Evolutionary conservation across 371 early-diverging fungal species (phyloP).

Genomic region (Mortierella sp.): DNA sequence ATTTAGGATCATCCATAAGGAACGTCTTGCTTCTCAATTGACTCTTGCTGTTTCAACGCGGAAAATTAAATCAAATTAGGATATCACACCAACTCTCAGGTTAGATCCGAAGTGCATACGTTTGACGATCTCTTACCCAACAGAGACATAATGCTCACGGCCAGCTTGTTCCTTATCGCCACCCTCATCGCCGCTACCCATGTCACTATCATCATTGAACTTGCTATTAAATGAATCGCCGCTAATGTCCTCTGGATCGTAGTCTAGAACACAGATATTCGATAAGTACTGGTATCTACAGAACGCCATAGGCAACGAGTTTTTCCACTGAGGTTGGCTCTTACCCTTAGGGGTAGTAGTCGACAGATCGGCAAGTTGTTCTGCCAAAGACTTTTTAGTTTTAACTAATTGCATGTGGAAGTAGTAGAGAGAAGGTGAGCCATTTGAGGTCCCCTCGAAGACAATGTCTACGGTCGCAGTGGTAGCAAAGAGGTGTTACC

Average conservation of each 20-base stretch:
- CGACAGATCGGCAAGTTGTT: slow-evolving; percentile 78
- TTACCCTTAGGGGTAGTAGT: slow-evolving; percentile 78
- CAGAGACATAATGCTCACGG: slow-evolving; percentile 77
- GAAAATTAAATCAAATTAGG: background rate
- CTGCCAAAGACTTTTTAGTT: slow-evolving; percentile 69
- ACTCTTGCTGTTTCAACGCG: slow-evolving; percentile 63
- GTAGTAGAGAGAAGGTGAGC: background rate
- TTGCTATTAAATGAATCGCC: slow-evolving; percentile 59
- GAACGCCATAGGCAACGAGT: background rate
- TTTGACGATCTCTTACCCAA: slow-evolving; percentile 63
- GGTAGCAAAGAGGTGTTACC: no score
- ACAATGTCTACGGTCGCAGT: no score
- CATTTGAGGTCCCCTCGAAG: no score
- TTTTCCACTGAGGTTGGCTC: background rate
- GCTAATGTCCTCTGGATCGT: slow-evolving; percentile 74
- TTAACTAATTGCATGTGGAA: slow-evolving; percentile 27
- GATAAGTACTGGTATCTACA: background rate
- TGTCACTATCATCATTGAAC: slow-evolving; percentile 63
- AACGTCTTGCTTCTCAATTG: slow-evolving; percentile 73
- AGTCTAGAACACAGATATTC: slow-evolving; percentile 49
- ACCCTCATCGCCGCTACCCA: slow-evolving; percentile 61
- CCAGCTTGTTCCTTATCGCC: slow-evolving; percentile 58
- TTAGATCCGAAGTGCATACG: background rate
- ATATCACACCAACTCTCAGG: background rate
- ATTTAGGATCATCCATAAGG: slow-evolving; percentile 81